Evolutionary conservation across 176 grass and related monocot genomes (phyloP), one percentile per base, ranked within the genome.

Genomic region (Bothriochloa decipiens): DNA sequence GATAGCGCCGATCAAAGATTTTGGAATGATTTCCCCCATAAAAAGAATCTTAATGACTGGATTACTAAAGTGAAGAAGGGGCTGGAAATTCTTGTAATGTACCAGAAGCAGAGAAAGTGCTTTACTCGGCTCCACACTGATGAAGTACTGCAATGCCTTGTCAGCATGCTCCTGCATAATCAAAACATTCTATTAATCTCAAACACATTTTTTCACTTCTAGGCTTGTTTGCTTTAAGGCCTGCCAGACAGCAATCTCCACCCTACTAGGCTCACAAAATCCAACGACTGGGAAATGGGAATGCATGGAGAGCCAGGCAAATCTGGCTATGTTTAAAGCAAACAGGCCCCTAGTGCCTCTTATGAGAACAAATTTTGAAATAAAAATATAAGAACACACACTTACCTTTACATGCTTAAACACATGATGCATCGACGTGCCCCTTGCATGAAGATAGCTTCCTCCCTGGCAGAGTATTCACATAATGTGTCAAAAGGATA

Each of bases 401-500:
- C 72, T 92, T 94, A 94, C 96, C 29, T 90, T 92, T 60, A 99
- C 79, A 83, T 92, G 91, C 75, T 91, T 96, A 73, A 99, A 99
- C 55, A 92, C 91, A 87, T 96, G 86, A 89, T 99, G 93, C 65
- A 89, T 75, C 4, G 96, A 96, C 35, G 86, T 37, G 11, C 96
- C 93, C 92, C 91, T 96, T 8, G 93, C 83, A 62, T 99, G 93
- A 72, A 99, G 80, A 81, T 99, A 96, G 67, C 75, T 92, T 83
- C 93, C 96, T 82, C 88, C 93, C 96, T 99, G 72, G 72, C 47
- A 82, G 77, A 90, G 85, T 25, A 85, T 71, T 35, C 22, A 81
- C 29, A 62, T 52, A 63, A 81, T 61, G 36, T 79, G 64, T 84
- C 66, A 91, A 46, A 90, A 81, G 28, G 15, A 49, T 84, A 65